Conservation (phyloP, 2,329 filamentous ascomycete genomes). For the Xylaria polymorpha region DNA sequence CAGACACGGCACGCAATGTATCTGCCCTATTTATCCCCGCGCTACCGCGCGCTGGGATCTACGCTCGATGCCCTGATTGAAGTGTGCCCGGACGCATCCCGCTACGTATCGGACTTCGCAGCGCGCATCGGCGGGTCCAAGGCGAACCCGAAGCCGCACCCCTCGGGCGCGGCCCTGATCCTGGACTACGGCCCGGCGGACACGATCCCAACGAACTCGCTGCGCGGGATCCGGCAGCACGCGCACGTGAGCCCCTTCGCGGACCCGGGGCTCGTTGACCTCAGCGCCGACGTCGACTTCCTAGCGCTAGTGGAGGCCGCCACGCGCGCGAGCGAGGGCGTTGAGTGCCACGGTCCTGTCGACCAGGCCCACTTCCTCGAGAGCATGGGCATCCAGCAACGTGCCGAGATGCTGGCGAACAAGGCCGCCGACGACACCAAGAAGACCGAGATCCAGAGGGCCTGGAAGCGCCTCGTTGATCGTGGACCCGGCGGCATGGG, state of each 20-base stretch:
- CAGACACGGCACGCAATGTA: conserved; percentile 86
- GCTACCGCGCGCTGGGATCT: conserved; percentile 80
- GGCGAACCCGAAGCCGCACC: conserved; percentile 64
- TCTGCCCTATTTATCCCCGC: conserved; percentile 82
- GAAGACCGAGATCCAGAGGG: conserved; percentile 72
- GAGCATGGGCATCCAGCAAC: conserved; percentile 83
- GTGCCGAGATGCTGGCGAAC: conserved; percentile 74
- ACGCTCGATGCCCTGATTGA: conserved; percentile 80
- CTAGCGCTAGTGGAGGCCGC: conserved; percentile 85
- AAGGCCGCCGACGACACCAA: conserved; percentile 58
- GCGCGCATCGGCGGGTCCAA: conserved; percentile 79
- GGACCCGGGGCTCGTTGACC: conserved; percentile 83
- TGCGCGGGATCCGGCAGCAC: conserved; percentile 88
- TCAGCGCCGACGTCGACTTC: conserved; percentile 96
- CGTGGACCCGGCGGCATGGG: conserved; percentile 88
- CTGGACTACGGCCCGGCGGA: conserved; percentile 90
- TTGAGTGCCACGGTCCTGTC: conserved; percentile 93
- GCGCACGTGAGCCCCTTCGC: conserved; percentile 81
- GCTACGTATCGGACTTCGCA: conserved; percentile 85
- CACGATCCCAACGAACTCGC: conserved; percentile 85
- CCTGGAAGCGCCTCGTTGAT: conserved; percentile 88
- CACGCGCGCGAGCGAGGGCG: conserved; percentile 76
- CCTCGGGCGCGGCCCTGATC: conserved; percentile 90
- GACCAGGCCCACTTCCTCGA: conserved; percentile 84
- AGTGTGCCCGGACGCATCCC: conserved; percentile 86